These are phyloP conservation scores for Mortierella sp. DNA, from an alignment of 371 early-diverging fungal genomes.

Conservation along the genomic window DNA sequence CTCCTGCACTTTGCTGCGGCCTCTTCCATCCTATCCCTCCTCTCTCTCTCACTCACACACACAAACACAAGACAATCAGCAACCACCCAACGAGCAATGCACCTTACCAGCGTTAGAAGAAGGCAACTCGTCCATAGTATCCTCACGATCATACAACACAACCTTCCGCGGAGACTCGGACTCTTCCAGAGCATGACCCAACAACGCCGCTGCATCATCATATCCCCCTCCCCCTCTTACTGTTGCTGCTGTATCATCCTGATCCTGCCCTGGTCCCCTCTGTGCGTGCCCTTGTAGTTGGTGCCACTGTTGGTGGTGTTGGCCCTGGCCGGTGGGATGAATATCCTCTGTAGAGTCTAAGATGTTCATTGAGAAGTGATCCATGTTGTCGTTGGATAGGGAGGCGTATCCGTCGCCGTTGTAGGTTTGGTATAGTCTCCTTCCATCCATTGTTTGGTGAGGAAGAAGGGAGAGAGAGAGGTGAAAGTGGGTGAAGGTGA, in stretches of 20 bases:
- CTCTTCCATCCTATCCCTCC: not conserved
- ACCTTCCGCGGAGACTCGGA: conserved; percentile 4
- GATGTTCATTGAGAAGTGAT: not conserved
- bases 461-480: not conserved
- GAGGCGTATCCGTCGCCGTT: not conserved
- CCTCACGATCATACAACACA: not conserved
- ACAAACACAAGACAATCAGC: not conserved
- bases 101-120: conserved; percentile 5
- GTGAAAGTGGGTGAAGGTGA: not conserved
- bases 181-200: not conserved
- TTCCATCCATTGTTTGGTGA: not conserved
- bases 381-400: not conserved
- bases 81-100: too few relatives aligned
- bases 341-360: not conserved
- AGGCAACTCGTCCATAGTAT: not conserved
- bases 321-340: not conserved
- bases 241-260: too few relatives aligned
- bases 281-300: not conserved
- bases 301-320: too few relatives aligned
- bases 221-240: not conserved
- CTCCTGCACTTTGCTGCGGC: not conserved
- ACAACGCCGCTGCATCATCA: not conserved
- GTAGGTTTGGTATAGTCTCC: not conserved
- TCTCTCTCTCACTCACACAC: not conserved
- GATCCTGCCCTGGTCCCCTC: too few relatives aligned